Evolutionary conservation across 352 stramenopile genomes (phyloP).

Genomic region (Phytophthora macrochlamydospora): DNA sequence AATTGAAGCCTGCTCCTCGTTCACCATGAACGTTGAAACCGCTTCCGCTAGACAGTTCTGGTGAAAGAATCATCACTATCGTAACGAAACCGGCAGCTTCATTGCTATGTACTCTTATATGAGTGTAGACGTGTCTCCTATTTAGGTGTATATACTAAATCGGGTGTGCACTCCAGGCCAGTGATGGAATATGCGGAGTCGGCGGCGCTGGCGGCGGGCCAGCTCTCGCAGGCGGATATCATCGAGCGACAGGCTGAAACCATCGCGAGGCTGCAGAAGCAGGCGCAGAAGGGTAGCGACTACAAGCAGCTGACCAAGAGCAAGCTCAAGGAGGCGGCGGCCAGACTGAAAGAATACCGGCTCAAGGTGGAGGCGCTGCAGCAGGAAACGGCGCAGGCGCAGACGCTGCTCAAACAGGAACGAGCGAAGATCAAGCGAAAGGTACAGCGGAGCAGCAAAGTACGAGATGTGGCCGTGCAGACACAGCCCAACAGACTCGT

Average conservation of each 20-base stretch:
- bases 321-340: constrained; percentile 72
- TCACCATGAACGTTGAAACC: no score
- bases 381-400: constrained; percentile 21
- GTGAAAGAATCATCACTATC: no score
- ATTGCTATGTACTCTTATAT: no score
- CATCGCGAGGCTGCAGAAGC: constrained; percentile 53
- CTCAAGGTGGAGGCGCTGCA: constrained; percentile 58
- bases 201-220: constrained; percentile 26
- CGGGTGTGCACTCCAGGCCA: no score
- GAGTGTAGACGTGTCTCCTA: no score
- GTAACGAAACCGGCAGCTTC: no score
- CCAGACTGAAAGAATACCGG: constrained; percentile 64
- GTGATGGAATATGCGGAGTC: background rate
- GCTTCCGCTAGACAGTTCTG: no score
- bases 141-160: no score
- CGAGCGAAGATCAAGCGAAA: constrained; percentile 8
- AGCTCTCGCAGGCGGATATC: constrained; percentile 73
- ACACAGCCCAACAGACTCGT: constrained; percentile 9
- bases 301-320: constrained; percentile 67
- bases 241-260: constrained; percentile 67
- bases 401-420: constrained; percentile 30
- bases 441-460: constrained; percentile 22
- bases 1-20: no score
- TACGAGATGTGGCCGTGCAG: constrained; percentile 15
- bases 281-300: constrained; percentile 40